A percentile compares a stretch with the other conserved stretches of the same genome.
These are phyloP conservation scores for Mycena crocata DNA, from an alignment of 768 basidiomycete genomes.

Conservation along the genomic window DNA sequence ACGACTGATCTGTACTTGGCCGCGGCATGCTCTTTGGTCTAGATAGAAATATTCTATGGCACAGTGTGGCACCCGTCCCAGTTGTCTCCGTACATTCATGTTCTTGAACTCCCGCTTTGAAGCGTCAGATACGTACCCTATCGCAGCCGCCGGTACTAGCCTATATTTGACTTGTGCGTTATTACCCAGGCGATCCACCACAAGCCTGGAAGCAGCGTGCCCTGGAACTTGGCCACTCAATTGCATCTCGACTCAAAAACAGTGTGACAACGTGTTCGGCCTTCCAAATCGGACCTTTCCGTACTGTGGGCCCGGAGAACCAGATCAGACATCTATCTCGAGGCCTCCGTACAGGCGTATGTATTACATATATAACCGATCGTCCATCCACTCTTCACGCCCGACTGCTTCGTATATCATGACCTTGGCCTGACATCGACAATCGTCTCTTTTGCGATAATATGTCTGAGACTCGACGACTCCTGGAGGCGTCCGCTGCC, in stretches of 20 bases:
- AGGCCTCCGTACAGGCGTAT: constrained; percentile 56
- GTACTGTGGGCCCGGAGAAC: constrained; percentile 51
- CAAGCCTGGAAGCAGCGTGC: constrained; percentile 39
- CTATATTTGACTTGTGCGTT: background rate
- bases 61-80: background rate
- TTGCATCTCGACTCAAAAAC: constrained; percentile 44
- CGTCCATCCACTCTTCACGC: constrained; percentile 52
- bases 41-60: background rate
- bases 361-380: constrained; percentile 58
- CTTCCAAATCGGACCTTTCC: constrained; percentile 62
- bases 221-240: constrained; percentile 42
- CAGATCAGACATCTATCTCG: constrained; percentile 59
- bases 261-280: constrained; percentile 55
- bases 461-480: constrained; percentile 80
- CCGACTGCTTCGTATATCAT: constrained; percentile 64
- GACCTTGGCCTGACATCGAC: constrained; percentile 55
- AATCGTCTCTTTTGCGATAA: constrained; percentile 41
- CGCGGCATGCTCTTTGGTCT: constrained; percentile 7
- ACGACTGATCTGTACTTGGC: constrained; percentile 8
- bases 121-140: background rate
- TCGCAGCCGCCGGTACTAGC: background rate
- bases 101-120: constrained; percentile 17
- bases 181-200: background rate
- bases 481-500: constrained; percentile 81
- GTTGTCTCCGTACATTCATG: background rate